phyloP scores from a whole-genome alignment of 2,329 filamentous ascomycete genomes.

The Myriosclerotinia curreyana region DNA sequence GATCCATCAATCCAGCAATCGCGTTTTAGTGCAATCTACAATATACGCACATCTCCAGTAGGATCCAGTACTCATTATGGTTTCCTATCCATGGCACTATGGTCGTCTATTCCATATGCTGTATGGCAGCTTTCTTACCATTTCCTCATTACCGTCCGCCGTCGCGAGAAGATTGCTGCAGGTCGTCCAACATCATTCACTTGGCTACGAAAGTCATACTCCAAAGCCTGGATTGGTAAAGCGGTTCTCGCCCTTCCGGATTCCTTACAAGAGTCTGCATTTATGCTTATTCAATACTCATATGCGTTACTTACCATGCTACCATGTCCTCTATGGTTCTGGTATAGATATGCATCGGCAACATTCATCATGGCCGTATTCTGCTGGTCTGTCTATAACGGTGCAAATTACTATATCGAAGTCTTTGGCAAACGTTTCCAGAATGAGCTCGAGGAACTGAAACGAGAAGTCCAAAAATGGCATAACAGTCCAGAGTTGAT shows the following conservation, averaged over 20 bases:
- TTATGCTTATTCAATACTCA: conserved; percentile 92
- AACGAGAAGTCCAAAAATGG: conserved; percentile 85
- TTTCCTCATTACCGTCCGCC: conserved; percentile 89
- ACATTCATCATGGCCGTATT: conserved; percentile 80
- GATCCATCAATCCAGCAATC: conserved; percentile 60
- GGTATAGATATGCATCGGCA: conserved; percentile 76
- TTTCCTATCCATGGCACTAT: conserved; percentile 81
- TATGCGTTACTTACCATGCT: conserved; percentile 93
- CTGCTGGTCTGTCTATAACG: conserved; percentile 92
- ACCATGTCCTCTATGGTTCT: conserved; percentile 93
- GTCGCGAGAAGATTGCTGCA: conserved; percentile 93
- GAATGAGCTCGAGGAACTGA: conserved; percentile 88
- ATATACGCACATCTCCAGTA: conserved; percentile 66
- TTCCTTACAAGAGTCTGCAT: conserved; percentile 76
- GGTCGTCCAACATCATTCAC: conserved; percentile 96
- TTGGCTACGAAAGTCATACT: conserved; percentile 90
- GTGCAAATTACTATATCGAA: conserved; percentile 96
- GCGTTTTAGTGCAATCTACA: conserved; percentile 81
- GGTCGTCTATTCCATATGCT: conserved; percentile 90
- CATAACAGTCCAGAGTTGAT: conserved; percentile 59
- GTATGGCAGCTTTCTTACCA: conserved; percentile 93
- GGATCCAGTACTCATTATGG: conserved; percentile 78
- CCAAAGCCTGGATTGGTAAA: conserved; percentile 83
- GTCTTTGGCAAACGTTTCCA: conserved; percentile 96
- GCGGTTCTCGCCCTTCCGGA: conserved; percentile 76